Evolutionary conservation across 169 alveolate species (phyloP), one percentile per base, ranked within the genome.

Genomic region (Amoebophrya sp.): DNA sequence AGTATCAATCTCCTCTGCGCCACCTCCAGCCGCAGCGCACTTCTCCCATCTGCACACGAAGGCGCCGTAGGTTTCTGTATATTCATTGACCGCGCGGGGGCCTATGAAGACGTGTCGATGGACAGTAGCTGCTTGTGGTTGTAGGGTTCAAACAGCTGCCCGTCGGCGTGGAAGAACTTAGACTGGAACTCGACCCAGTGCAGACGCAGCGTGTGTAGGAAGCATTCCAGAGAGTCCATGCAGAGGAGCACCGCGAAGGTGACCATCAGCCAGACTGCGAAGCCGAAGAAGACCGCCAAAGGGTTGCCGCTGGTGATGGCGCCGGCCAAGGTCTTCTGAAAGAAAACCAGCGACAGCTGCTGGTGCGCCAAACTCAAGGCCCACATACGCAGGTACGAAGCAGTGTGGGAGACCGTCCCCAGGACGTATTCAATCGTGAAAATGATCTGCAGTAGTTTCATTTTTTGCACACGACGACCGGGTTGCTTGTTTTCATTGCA

Each of bases 111-210:
- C n/a, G 83, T 66, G 83, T 66, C 83, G 35, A 66, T 2, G 38
- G 35, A 12, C 35, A 66, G 83, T 3, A 66, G 83, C 83, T 25
- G 29, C 32, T 66, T 66, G 83, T 66, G 83, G 83, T 66, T 66
- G 83, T 66, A 66, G 38, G 83, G 83, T 25, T 2, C 83, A 25
- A 66, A 66, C 39, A 66, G 83, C 29, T 7, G 7, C 29, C 66
- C 66, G 66, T 47, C 66, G 18, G 99, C 99, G 94, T 98, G 97
- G 97, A 96, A 99, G 95, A 99, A 99, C 95, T 99, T 99, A 96
- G 98, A 98, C 94, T 98, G 99, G 95, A 99, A 99, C 95, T 99
- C 99, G 88, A 99, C 99, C 99, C 99, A 99, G 94, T 99, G 99
- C 94, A 99, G 97, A 93, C 99, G 97, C 91, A 99, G 96, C 25